Evolutionary conservation across 371 early-diverging fungal species (phyloP), one percentile per base, ranked within the genome.

Genomic region (Mucor racemosus): DNA sequence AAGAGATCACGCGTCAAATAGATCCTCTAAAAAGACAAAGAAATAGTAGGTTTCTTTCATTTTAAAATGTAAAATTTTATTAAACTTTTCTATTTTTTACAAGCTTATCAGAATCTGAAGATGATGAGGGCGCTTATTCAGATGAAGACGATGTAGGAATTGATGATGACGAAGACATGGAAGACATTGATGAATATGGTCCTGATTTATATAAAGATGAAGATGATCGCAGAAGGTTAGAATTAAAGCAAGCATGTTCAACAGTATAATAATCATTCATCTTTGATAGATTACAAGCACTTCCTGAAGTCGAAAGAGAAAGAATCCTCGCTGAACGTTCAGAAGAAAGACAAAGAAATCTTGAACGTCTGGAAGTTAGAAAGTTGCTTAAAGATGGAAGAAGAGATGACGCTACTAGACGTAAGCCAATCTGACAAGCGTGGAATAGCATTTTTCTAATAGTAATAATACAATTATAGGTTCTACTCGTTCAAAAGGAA

Each of bases 241-340:
- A 11, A 26, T 34, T 53, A 35, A n/a, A 33, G 7, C 26, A 3
- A 26, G 3, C 1, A 26, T 26, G 26, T 3, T 26, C 26, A 26
- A 26, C 26, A n/a, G n/a, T n/a, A n/a, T n/a, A n/a, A 26, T 15
- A 36, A 5, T 36, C 4, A 56, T 7, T 26, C 0, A 7, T 0
- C 7, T 34, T 35, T 38, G 11, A 13, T 62, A 84, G 84, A 64
- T 77, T 92, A 8, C 80, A 82, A 60, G 84, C 91, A 19, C 76
- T 92, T 65, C 82, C 88, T 8, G 93, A 92, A 77, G 85, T 92
- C 7, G 91, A 92, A 60, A 86, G 94, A 73, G 93, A 93, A 68
- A 82, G 85, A 38, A 91, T 92, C 72, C 73, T 93, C 36, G 82
- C 86, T 53, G 93, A 93, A 58, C 90, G 93, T 60, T 90, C 89